Evolutionary conservation across 768 basidiomycete genomes (phyloP), one percentile per base, ranked within the genome.

Genomic region (Hygrocybe coccinea): DNA sequence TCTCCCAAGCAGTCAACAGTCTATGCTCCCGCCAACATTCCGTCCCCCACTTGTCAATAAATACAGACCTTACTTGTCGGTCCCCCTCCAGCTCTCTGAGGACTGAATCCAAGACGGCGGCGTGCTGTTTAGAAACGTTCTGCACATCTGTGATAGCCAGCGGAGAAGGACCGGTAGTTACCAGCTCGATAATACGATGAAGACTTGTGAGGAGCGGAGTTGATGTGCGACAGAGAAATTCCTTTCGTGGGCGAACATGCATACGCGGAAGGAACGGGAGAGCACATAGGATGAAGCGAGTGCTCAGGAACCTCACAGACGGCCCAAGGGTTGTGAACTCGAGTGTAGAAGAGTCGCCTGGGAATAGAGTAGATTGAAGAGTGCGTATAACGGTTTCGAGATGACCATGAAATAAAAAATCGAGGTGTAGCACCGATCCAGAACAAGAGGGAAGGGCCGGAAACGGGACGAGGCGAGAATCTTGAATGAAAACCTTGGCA

Each of bases 1-100:
- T 79, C 62, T 85, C 82, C 71, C 84, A 82, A 25, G 69, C 69
- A 29, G 78, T 52, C 57, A 76, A 62, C n/a, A 83, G 68, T 56
- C 75, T 67, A 51, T 77, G 69, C 59, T 77, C 74, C 52, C 80
- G 71, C 80, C 78, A 81, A 35, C 62, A 71, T 19, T 60, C 57
- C 12, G 70, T 34, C 5, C 74, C 74, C 44, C 64, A 63, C 43
- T 63, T 62, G 5, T 64, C 49, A 41, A 79, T 71, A 52, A 70
- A 62, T 17, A 49, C 56, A 6, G 45, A 61, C 33, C 77, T 65
- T 19, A 65, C 39, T 3, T 41, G 52, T 19, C 55, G 55, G 56
- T 75, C 64, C 19, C 60, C 55, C 12, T 69, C 62, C 6, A 78
- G 65, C 2, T 62, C 59, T 37, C 56, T 47, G 29, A 68, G 67